Evolutionary conservation across 2,329 filamentous ascomycete species (phyloP), one percentile per base, ranked within the genome.

Genomic region (Biscogniauxia sp.): DNA sequence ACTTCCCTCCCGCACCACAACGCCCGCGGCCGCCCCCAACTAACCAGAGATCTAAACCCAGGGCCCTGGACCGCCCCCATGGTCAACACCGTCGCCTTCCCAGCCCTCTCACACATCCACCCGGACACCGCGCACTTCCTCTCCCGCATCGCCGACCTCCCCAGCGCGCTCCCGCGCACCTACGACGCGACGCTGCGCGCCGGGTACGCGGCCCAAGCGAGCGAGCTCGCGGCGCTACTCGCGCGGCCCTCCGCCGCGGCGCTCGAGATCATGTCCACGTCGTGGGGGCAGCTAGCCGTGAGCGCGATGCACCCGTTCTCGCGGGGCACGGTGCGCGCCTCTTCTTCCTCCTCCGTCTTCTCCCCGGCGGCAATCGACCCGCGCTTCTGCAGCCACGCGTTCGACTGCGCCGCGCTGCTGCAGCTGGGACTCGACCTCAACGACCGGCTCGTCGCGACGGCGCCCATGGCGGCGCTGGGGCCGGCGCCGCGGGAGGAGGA

Each of bases 251-350:
- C 69, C 25, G 65, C 67, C 0, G 62, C 69, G 7, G 68, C 64
- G 2, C 70, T 69, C 54, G 70, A 75, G 60, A 54, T 72, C 17
- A 73, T 73, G 66, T 70, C 66, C 9, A 69, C 70, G 7, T 74
- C 72, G 6, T 73, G 68, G 69, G 72, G 70, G 2, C 65, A 72
- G n/a, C 61, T 74, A 5, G 70, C 68, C n/a, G 63, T 74, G 17
- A 70, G 67, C 56, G 64, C 54, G 20, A 77, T 78, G 68, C 78
- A 79, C 15, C 72, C 76, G 0, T 72, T 82, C n/a, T 79, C 78
- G 4, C 74, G 80, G 2, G 80, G 79, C n/a, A 76, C 69, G 0
- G 72, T 81, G 9, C 66, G 72, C 23, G 75, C 80, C 20, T 71
- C 62, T 6, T 2, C 37, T 7, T 77, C 76, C 0, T 65, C 74